A percentile compares a stretch with the other conserved stretches of the same genome.
phyloP scores from a whole-genome alignment of 23 red algal genomes.

The Gracilaria caudata region DNA sequence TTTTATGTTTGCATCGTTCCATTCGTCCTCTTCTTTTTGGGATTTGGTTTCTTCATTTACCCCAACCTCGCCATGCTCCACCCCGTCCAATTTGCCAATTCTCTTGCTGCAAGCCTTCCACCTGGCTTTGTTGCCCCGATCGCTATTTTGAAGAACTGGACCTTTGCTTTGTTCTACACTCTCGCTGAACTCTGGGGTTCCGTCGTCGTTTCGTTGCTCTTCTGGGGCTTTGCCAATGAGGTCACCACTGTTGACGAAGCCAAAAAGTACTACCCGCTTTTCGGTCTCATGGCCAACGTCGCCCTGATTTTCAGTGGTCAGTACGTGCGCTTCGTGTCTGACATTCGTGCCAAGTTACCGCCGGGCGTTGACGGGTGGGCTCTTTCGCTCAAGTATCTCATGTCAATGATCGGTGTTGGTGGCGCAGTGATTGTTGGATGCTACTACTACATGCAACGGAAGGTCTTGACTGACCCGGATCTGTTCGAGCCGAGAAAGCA shows the following conservation, averaged over 20 bases:
- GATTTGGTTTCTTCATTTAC: constrained; percentile 90
- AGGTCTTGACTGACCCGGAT: constrained; percentile 90
- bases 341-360: constrained; percentile 89
- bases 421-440: constrained; percentile 79
- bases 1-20: constrained; percentile 98
- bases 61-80: constrained; percentile 84
- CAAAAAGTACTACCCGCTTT: constrained; percentile 98
- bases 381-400: constrained; percentile 94
- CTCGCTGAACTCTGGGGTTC: constrained; percentile 99
- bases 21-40: constrained; percentile 92
- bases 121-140: constrained; percentile 77
- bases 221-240: constrained; percentile 99
- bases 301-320: constrained; percentile 98
- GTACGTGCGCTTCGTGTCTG: constrained; percentile 96
- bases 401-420: constrained; percentile 82
- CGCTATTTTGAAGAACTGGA: constrained; percentile 97
- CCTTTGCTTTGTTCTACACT: constrained; percentile 98
- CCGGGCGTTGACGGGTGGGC: constrained; percentile 98
- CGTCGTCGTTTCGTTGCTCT: constrained; percentile 93
- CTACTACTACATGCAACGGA: constrained; percentile 93
- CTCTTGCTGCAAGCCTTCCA: constrained; percentile 67
- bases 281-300: constrained; percentile 96
- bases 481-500: constrained; percentile 75
- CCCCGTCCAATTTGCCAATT: constrained; percentile 70
- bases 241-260: constrained; percentile 95